Conservation (phyloP, 306 rosid species). For the Psophocarpus tetragonolobus region DNA sequence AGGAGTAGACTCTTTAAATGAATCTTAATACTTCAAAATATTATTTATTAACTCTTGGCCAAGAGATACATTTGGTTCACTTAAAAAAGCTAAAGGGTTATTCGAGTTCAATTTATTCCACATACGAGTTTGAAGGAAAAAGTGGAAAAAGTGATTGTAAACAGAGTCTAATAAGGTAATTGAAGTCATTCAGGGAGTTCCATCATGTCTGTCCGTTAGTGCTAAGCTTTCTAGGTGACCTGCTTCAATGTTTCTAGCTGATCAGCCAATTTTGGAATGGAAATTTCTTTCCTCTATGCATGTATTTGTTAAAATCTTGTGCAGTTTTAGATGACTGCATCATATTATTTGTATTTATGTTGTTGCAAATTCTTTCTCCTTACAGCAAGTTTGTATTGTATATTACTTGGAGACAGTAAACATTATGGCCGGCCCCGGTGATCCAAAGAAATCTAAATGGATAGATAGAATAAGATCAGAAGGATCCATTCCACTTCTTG, state of each 20-base stretch:
- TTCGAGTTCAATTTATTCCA: not conserved
- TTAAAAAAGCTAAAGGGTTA: not conserved
- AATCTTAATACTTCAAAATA: not conserved
- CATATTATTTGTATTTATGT: not conserved
- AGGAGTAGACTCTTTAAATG: not conserved
- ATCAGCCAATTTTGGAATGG: not conserved
- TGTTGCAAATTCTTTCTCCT: not conserved
- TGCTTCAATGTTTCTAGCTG: not conserved
- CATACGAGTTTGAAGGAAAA: not conserved
- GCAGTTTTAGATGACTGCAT: not conserved
- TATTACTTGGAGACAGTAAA: conserved; percentile 29
- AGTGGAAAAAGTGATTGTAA: not conserved
- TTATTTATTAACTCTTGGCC: not conserved
- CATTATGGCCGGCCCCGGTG: conserved; percentile 55
- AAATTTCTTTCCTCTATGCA: not conserved
- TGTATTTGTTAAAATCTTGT: not conserved
- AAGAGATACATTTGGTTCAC: not conserved
- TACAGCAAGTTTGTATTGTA: not conserved
- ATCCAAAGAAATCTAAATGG: conserved; percentile 58
- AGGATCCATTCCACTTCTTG: conserved; percentile 70
- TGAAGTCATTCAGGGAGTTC: not conserved
- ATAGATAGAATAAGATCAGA: conserved; percentile 64
- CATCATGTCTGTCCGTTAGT: not conserved
- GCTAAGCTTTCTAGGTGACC: not conserved
- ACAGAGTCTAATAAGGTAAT: not conserved